Conservation (phyloP, 805 yeast genomes). For the Pichia ethanolica region DNA sequence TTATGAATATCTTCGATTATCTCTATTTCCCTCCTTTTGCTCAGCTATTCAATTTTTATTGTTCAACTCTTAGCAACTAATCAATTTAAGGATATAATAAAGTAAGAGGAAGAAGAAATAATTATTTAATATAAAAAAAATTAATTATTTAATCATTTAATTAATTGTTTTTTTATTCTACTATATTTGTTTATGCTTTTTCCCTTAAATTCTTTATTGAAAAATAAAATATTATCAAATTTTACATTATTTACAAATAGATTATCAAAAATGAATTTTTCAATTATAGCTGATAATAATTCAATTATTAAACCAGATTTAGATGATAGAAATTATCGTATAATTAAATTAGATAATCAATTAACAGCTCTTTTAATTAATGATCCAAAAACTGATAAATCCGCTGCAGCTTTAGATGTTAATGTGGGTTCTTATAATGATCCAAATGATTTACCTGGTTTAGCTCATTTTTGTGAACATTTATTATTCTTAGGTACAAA, state of each 20-base stretch:
- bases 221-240: not conserved
- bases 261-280: constrained; percentile 1
- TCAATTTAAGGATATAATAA: no score
- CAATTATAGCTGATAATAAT: constrained; percentile 14
- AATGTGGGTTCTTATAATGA: constrained; percentile 73
- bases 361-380: constrained; percentile 56
- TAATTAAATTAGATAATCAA: constrained; percentile 51
- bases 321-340: constrained; percentile 73
- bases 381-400: constrained; percentile 63
- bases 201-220: not conserved
- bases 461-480: constrained; percentile 76
- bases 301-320: constrained; percentile 36
- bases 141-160: no score
- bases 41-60: no score
- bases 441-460: constrained; percentile 54
- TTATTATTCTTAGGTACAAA: constrained; percentile 72
- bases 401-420: constrained; percentile 76
- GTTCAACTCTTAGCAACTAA: no score
- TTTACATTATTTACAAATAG: not conserved
- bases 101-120: no score
- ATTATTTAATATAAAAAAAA: no score
- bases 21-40: no score
- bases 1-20: no score
- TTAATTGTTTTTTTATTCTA: no score
- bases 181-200: not conserved